phyloP scores from a whole-genome alignment of 805 yeast genomes.

The Candida mattraensis region DNA sequence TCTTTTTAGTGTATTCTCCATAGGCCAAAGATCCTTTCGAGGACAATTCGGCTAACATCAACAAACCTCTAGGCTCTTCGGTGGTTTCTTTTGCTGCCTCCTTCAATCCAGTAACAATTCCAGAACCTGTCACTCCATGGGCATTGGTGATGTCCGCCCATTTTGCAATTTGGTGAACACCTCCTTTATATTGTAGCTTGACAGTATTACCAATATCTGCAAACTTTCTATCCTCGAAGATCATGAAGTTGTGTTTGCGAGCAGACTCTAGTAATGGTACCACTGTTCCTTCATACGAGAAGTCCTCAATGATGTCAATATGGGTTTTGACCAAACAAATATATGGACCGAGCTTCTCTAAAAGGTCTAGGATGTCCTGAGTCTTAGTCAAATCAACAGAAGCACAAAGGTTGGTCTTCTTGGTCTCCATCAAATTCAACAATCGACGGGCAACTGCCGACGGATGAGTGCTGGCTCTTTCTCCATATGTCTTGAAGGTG shows the following conservation, averaged over 20 bases:
- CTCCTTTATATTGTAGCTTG: conserved; percentile 88
- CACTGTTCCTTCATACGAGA: conserved; percentile 76
- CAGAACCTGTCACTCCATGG: conserved; percentile 95
- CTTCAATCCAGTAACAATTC: conserved; percentile 85
- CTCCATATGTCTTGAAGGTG: conserved; percentile 48
- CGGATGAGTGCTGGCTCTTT: conserved; percentile 68
- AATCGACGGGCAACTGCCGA: conserved; percentile 81
- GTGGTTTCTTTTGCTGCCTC: conserved; percentile 75
- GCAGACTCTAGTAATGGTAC: conserved; percentile 71
- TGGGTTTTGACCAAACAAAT: conserved; percentile 93
- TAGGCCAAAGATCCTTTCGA: conserved; percentile 91
- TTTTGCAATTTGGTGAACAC: conserved; percentile 81
- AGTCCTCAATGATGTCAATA: conserved; percentile 89
- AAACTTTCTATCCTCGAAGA: conserved; percentile 96
- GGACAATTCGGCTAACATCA: conserved; percentile 94
- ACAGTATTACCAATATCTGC: conserved; percentile 99
- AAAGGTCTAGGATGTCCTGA: conserved; percentile 63
- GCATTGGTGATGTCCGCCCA: conserved; percentile 99
- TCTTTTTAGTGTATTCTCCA: conserved; percentile 84
- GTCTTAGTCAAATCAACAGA: conserved; percentile 89
- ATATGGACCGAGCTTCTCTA: conserved; percentile 85
- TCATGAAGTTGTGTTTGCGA: conserved; percentile 79
- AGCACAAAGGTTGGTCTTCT: conserved; percentile 89
- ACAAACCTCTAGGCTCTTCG: conserved; percentile 78
- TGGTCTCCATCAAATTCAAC: conserved; percentile 69